Evolutionary conservation across 768 basidiomycete species (phyloP), one percentile per base, ranked within the genome.

Genomic region (Russula griseocarnosa): DNA sequence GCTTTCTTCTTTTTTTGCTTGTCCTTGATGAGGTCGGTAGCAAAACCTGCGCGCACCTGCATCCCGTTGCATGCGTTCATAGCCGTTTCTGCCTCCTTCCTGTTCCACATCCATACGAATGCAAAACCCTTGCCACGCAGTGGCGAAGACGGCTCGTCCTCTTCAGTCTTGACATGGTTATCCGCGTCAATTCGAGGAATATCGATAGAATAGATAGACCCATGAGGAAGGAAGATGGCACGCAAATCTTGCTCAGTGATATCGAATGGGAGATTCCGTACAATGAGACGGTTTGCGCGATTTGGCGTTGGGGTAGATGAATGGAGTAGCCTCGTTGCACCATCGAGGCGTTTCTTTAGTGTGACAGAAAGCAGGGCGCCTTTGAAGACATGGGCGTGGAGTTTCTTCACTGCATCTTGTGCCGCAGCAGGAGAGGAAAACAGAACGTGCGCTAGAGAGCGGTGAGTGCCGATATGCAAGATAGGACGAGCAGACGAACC

Each of bases 361-460:
- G 88, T 86, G 16, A 88, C 91, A 3, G 90, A 92, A n/a, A 98
- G 82, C 5, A 94, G 77, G 10, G 81, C 79, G 46, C 94, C 93
- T 72, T 96, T 95, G 82, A 89, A 96, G 32, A 94, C 88, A 72
- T 95, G 93, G 1, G 92, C 92, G 71, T 98, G 93, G 1, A 98
- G 82, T 73, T 90, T 92, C 59, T 74, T 77, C 44, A 90, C 84
- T 2, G 92, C 89, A 11, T 86, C 82, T 44, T 81, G 78, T 0
- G 95, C 94, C 30, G 82, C 74, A 7, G 79, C 77, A 1, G 92
- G 85, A 0, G 83, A 85, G 2, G 80, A 74, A 73, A 94, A 95
- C 6, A 94, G 64, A 20, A 88, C 85, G 66, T 90, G 81, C 6
- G 92, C 94, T 87, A 61, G n/a, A 49, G 8, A 16, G 13, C 20